Evolutionary conservation across 2,329 filamentous ascomycete species (phyloP).

Genomic region (Diaporthe citriasiana): DNA sequence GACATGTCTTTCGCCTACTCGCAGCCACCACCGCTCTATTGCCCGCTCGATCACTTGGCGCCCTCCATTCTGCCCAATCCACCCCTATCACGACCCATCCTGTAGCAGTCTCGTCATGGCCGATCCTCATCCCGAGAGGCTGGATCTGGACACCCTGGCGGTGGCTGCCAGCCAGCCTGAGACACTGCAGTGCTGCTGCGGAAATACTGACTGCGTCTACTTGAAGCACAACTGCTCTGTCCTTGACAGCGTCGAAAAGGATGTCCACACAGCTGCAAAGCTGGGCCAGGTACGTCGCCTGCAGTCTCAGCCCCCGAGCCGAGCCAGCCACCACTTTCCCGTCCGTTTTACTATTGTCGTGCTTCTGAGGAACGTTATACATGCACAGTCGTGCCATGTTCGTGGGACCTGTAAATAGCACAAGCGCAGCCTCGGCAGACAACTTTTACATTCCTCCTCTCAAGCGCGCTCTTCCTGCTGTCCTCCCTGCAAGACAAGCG

Average conservation of each 20-base stretch:
- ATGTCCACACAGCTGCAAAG: constrained; percentile 87
- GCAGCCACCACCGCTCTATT: constrained; percentile 30
- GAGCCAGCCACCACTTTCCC: constrained; percentile 23
- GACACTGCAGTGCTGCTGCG: constrained; percentile 84
- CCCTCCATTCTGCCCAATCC: background rate
- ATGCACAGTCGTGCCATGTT: constrained; percentile 28
- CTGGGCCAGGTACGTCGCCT: constrained; percentile 85
- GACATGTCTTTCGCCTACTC: constrained; percentile 41
- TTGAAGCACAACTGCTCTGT: constrained; percentile 84
- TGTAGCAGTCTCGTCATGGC: constrained; percentile 36
- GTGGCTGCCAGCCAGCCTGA: constrained; percentile 47
- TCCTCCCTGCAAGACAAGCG: constrained; percentile 19
- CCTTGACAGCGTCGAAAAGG: constrained; percentile 85
- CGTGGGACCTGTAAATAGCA: constrained; percentile 17
- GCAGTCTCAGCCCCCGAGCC: constrained; percentile 19
- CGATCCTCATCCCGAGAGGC: constrained; percentile 37
- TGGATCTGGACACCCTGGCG: constrained; percentile 37
- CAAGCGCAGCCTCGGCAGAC: background rate
- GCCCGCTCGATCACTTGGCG: constrained; percentile 25
- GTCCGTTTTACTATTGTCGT: background rate
- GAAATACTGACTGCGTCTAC: constrained; percentile 81
- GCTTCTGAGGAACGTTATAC: constrained; percentile 28
- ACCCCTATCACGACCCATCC: background rate
- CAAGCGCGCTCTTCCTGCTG: background rate
- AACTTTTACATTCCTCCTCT: background rate